Evolutionary conservation across 2,329 filamentous ascomycete species (phyloP).

Genomic region (Biscogniauxia sp.): DNA sequence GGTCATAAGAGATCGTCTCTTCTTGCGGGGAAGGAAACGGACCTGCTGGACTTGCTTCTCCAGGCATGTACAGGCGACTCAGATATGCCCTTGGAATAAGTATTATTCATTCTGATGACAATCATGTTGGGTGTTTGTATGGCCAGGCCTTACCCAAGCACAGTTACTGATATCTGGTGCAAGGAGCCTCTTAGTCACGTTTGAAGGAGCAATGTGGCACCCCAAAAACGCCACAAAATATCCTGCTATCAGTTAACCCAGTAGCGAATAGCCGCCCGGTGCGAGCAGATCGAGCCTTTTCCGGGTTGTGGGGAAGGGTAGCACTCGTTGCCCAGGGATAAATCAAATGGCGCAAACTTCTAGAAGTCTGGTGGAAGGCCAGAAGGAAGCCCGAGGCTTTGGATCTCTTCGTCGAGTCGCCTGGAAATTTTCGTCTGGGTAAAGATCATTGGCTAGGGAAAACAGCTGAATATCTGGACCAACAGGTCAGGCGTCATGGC

Average conservation of each 20-base stretch:
- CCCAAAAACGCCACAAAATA: not conserved
- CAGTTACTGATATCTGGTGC: not conserved
- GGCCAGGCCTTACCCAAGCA: conserved; percentile 2
- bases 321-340: not conserved
- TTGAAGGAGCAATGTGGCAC: not conserved
- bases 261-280: not conserved
- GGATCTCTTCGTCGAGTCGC: conserved; percentile 7
- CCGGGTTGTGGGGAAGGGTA: not conserved
- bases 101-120: conserved; percentile 2
- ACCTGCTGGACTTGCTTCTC: conserved; percentile 13
- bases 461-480: conserved; percentile 11
- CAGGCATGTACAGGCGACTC: conserved; percentile 23
- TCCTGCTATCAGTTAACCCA: not conserved
- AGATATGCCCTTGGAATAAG: conserved; percentile 5
- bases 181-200: not conserved
- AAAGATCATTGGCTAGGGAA: conserved; percentile 15
- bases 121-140: not conserved
- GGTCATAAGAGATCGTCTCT: not conserved
- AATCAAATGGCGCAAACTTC: conserved; percentile 14
- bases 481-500: conserved; percentile 10
- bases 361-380: conserved; percentile 20
- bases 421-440: conserved; percentile 5
- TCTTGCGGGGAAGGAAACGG: not conserved
- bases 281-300: not conserved
- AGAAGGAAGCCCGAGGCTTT: conserved; percentile 14